phyloP scores from a whole-genome alignment of 768 basidiomycete species.

The Leccinum rimulosum region DNA sequence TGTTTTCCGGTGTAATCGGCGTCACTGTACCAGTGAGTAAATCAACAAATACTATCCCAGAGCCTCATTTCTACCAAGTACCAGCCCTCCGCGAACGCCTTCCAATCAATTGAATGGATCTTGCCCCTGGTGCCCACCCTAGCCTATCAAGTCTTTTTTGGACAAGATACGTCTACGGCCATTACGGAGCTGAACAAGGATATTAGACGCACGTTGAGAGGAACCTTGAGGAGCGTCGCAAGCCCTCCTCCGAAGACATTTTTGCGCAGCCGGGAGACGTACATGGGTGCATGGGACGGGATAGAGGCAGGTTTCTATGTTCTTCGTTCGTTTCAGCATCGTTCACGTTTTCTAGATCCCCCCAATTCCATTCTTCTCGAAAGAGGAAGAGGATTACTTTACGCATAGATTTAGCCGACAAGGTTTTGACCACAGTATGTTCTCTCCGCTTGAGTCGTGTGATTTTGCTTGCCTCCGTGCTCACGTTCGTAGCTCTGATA shows the following conservation, averaged over 20 bases:
- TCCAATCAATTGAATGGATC: constrained; percentile 44
- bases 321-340: background rate
- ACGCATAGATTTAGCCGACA: constrained; percentile 57
- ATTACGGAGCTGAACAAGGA: constrained; percentile 53
- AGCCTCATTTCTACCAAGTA: constrained; percentile 42
- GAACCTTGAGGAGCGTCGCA: constrained; percentile 48
- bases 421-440: constrained; percentile 61
- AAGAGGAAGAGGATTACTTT: constrained; percentile 68
- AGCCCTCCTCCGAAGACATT: constrained; percentile 58
- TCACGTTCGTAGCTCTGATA: constrained; percentile 46
- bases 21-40: constrained; percentile 55
- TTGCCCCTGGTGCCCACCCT: constrained; percentile 47
- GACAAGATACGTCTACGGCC: constrained; percentile 45
- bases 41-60: background rate
- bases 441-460: background rate
- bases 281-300: constrained; percentile 50
- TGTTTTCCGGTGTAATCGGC: constrained; percentile 58
- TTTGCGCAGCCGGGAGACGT: constrained; percentile 48
- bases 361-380: constrained; percentile 56
- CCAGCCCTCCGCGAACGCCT: constrained; percentile 49
- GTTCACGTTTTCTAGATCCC: constrained; percentile 46
- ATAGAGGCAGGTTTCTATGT: constrained; percentile 15
- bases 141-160: constrained; percentile 65
- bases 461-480: background rate
- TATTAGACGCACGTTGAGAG: constrained; percentile 55